phyloP scores from a whole-genome alignment of 352 stramenopile genomes.

The Pythium guiyangense region DNA sequence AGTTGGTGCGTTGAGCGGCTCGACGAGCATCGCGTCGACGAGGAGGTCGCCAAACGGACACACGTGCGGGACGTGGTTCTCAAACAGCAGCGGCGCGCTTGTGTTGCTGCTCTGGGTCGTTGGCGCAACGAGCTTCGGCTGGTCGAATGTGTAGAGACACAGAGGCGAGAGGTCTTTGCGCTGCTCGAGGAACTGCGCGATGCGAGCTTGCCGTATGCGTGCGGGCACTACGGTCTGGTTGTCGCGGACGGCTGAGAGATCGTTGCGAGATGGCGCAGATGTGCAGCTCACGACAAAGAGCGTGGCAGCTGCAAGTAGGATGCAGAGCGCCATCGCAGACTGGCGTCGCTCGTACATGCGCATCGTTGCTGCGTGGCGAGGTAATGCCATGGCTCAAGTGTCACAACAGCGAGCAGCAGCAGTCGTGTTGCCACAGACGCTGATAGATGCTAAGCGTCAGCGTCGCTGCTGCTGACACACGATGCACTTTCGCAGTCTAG shows the following conservation, averaged over 20 bases:
- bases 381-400: neutral
- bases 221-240: neutral
- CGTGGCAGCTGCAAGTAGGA: too few relatives aligned
- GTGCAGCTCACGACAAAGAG: too few relatives aligned
- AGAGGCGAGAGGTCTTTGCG: slow-evolving; percentile 12
- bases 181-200: slow-evolving; percentile 17
- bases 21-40: slow-evolving; percentile 41
- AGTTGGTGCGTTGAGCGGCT: slow-evolving; percentile 23
- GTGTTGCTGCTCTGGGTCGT: neutral
- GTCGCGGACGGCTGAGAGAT: neutral
- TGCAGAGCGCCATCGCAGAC: too few relatives aligned
- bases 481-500: too few relatives aligned
- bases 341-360: too few relatives aligned
- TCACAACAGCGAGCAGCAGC: too few relatives aligned
- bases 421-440: neutral
- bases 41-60: slow-evolving; percentile 69
- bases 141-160: slow-evolving; percentile 45
- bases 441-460: too few relatives aligned
- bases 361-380: neutral
- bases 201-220: neutral
- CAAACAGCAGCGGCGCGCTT: slow-evolving; percentile 7
- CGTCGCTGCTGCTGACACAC: too few relatives aligned
- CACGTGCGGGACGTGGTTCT: slow-evolving; percentile 14
- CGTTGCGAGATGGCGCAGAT: neutral
- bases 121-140: neutral